These are phyloP conservation scores for Aspergillus novoparasiticus DNA, from an alignment of 2,329 filamentous ascomycete species.

Conservation along the genomic window DNA sequence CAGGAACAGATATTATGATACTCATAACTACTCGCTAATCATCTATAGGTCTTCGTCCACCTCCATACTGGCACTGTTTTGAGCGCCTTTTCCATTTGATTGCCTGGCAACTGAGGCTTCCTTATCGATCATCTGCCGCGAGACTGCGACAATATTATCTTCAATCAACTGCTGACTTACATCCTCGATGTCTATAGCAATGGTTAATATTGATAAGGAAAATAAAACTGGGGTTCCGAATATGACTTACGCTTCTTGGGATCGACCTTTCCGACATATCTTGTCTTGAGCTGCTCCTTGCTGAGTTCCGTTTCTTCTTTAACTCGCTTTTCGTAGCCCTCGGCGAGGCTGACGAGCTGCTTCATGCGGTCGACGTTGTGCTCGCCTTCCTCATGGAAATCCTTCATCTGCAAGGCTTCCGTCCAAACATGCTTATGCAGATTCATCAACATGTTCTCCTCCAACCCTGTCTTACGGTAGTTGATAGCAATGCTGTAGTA, in stretches of 20 bases:
- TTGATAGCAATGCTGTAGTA: slow-evolving; percentile 99
- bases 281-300: slow-evolving; percentile 96
- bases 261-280: slow-evolving; percentile 98
- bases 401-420: slow-evolving; percentile 93
- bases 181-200: slow-evolving; percentile 75
- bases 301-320: slow-evolving; percentile 98
- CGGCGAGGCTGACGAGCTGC: slow-evolving; percentile 83
- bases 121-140: slow-evolving; percentile 98
- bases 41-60: slow-evolving; percentile 62
- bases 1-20: slow-evolving; percentile 2
- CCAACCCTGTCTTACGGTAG: slow-evolving; percentile 94
- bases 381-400: slow-evolving; percentile 82
- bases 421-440: slow-evolving; percentile 99
- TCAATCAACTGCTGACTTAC: slow-evolving; percentile 96
- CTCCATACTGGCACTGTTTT: slow-evolving; percentile 63
- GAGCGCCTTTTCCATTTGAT: slow-evolving; percentile 46
- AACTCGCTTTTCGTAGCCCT: slow-evolving; percentile 97
- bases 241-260: slow-evolving; percentile 81
- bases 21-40: slow-evolving; percentile 16
- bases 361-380: slow-evolving; percentile 87
- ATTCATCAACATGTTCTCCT: slow-evolving; percentile 99
- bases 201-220: slow-evolving; percentile 22
- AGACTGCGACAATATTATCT: slow-evolving; percentile 99
- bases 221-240: not conserved
- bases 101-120: slow-evolving; percentile 86